Conservation (phyloP, 2,329 filamentous ascomycete species). For the Aspergillus uvarum region DNA sequence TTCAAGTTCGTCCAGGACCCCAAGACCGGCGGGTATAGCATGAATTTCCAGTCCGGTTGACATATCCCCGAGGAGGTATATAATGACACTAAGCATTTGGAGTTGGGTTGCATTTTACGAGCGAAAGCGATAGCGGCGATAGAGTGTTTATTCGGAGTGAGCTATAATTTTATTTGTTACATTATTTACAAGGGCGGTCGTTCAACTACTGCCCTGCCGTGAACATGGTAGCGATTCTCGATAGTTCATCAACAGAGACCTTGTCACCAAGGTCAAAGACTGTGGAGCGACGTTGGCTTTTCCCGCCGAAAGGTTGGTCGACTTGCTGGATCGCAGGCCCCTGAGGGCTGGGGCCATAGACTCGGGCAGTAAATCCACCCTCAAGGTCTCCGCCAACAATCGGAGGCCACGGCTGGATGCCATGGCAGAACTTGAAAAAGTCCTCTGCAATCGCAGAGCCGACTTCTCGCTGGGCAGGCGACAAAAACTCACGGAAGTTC, state of each 20-base stretch:
- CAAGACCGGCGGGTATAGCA: slow-evolving; percentile 84
- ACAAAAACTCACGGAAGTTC: slow-evolving; percentile 46
- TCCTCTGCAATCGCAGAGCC: slow-evolving; percentile 38
- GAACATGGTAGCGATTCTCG: slow-evolving; percentile 19
- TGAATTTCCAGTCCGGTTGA: slow-evolving; percentile 67
- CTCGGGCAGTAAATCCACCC: slow-evolving; percentile 24
- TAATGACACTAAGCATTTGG: not conserved
- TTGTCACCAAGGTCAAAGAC: slow-evolving; percentile 25
- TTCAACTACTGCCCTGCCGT: not conserved
- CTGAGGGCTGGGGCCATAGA: slow-evolving; percentile 28
- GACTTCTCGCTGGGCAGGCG: slow-evolving; percentile 30
- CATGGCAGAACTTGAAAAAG: slow-evolving; percentile 42
- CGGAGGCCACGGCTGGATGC: slow-evolving; percentile 34
- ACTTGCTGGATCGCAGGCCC: slow-evolving; percentile 10
- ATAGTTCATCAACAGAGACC: slow-evolving; percentile 27
- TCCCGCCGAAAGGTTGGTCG: slow-evolving; percentile 21
- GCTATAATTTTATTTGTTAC: not conserved
- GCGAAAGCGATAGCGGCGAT: not conserved
- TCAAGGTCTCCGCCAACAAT: slow-evolving; percentile 18
- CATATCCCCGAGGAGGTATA: not conserved
- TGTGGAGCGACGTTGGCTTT: slow-evolving; percentile 23
- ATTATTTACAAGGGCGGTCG: not conserved
- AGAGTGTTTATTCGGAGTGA: not conserved
- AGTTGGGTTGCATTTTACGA: not conserved
- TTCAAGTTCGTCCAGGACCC: slow-evolving; percentile 94